Evolutionary conservation across 2,329 filamentous ascomycete genomes (phyloP), one percentile per base, ranked within the genome.

Genomic region (Arthroderma sp.): DNA sequence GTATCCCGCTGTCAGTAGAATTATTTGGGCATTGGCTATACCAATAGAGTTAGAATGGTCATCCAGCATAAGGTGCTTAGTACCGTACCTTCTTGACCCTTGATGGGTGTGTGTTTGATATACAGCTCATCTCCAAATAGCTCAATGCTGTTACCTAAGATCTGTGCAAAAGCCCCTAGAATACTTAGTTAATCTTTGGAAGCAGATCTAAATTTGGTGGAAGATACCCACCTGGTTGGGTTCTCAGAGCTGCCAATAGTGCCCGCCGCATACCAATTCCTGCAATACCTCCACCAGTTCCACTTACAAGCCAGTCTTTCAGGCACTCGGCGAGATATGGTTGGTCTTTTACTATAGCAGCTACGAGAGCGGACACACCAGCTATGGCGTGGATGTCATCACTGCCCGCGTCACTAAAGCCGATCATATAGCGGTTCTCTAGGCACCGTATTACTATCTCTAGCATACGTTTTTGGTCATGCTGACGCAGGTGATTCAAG

Each of bases 61-160:
- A 28, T 5, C 4, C 5, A 33, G 4, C 3, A 15, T 7, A 27
- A 37, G 8, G 30, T 15, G 7, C 7, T 37, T 29, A 27, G 48
- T 9, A 9, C 6, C 64, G 54, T 65, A 84, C 86, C 82, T 73
- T 96, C 86, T 72, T 98, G 91, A 56, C 88, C 83, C 34, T 91
- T 58, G n/a, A 83, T 76, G 4, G 88, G 81, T 0, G 83, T 77
- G 62, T 96, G 87, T 47, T 78, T 83, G 53, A 96, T 86, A 56
- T 87, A 94, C 7, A 96, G 68, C 41, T 83, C 78, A 54, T 95
- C 88, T 1, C 86, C 85, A 60, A 96, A 94, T 40, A 82, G 76
- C 34, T 69, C 69, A 40, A 94, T 66, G 40, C 73, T 76, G 56
- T 78, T 85, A 28, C 54, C 87, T 78, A 45, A 89, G 59, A 32